Percentiles rank a stretch among this genome's conserved stretches.
Conservation (phyloP, 2,329 filamentous ascomycete species). For the Aspergillus viridinutans region DNA sequence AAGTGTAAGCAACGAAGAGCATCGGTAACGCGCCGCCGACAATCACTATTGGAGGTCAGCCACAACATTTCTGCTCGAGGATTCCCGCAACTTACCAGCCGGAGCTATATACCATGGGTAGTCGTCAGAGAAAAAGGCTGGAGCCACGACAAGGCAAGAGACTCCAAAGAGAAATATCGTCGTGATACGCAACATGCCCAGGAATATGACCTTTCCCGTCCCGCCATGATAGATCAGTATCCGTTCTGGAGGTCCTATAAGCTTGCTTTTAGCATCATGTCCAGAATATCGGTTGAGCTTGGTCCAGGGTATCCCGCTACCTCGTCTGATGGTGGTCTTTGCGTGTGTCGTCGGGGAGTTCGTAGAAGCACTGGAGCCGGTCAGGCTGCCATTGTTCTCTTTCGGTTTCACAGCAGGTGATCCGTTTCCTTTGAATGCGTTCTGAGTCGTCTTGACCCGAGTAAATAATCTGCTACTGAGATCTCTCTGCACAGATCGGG, state of each 20-base stretch:
- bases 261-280: slow-evolving; percentile 8
- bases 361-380: slow-evolving; percentile 12
- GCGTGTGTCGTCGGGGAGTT: slow-evolving; percentile 14
- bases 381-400: slow-evolving; percentile 7
- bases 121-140: slow-evolving; percentile 49
- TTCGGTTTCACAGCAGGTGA: slow-evolving; percentile 17
- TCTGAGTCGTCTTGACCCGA: slow-evolving; percentile 28
- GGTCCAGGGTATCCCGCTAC: slow-evolving; percentile 13
- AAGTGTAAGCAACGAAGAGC: slow-evolving; percentile 59
- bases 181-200: slow-evolving; percentile 67
- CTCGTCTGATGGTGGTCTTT: slow-evolving; percentile 26
- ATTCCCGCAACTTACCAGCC: slow-evolving; percentile 30
- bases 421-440: slow-evolving; percentile 20
- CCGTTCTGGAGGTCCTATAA: slow-evolving; percentile 34
- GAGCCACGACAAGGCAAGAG: slow-evolving; percentile 61
- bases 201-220: slow-evolving; percentile 60
- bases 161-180: slow-evolving; percentile 66
- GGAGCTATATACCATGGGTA: slow-evolving; percentile 41
- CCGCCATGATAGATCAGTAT: slow-evolving; percentile 74
- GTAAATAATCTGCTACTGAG: slow-evolving; percentile 23
- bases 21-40: slow-evolving; percentile 62
- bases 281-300: background rate
- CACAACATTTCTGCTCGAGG: background rate
- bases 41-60: slow-evolving; percentile 44
- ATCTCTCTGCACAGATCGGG: slow-evolving; percentile 22